These are phyloP conservation scores for Jatropha curcas DNA, from an alignment of 345 rosid genomes.

Conservation along the genomic window DNA sequence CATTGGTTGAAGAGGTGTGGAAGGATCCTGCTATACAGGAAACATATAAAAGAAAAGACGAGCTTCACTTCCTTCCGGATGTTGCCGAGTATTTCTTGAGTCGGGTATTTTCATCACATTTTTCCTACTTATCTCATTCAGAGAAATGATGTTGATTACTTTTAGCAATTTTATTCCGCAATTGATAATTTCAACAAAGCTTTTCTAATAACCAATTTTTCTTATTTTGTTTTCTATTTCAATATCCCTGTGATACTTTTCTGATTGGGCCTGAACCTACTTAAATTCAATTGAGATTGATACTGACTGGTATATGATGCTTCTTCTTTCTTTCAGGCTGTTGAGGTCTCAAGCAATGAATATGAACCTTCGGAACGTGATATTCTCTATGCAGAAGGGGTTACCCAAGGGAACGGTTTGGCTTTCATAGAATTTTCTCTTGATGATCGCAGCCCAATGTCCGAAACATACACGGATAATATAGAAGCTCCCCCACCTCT, in stretches of 20 bases:
- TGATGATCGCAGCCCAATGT: slow-evolving; percentile 86
- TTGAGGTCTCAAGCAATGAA: slow-evolving; percentile 94
- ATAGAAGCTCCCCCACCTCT: slow-evolving; percentile 61
- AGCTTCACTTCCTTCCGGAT: slow-evolving; percentile 97
- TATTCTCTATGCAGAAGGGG: slow-evolving; percentile 94
- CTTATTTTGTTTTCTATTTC: not conserved
- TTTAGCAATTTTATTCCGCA: no score
- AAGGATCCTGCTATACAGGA: slow-evolving; percentile 95
- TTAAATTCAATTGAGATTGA: slow-evolving; percentile 3
- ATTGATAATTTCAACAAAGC: not conserved
- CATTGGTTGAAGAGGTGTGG: slow-evolving; percentile 97
- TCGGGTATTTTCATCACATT: slow-evolving; percentile 65
- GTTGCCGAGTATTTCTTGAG: slow-evolving; percentile 89
- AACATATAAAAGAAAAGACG: slow-evolving; percentile 80
- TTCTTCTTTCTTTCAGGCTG: slow-evolving; percentile 61
- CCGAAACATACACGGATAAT: slow-evolving; percentile 74
- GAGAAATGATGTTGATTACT: not conserved
- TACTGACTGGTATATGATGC: slow-evolving; percentile 11
- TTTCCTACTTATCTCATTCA: not conserved
- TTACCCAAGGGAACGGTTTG: slow-evolving; percentile 90
- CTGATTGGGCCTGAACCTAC: not conserved
- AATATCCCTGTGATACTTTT: not conserved
- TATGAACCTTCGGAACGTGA: slow-evolving; percentile 93
- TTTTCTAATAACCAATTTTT: not conserved
- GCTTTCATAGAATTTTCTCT: slow-evolving; percentile 95